Conservation (phyloP, 2,329 filamentous ascomycete genomes). For the Sclerotinia spermophila region DNA sequence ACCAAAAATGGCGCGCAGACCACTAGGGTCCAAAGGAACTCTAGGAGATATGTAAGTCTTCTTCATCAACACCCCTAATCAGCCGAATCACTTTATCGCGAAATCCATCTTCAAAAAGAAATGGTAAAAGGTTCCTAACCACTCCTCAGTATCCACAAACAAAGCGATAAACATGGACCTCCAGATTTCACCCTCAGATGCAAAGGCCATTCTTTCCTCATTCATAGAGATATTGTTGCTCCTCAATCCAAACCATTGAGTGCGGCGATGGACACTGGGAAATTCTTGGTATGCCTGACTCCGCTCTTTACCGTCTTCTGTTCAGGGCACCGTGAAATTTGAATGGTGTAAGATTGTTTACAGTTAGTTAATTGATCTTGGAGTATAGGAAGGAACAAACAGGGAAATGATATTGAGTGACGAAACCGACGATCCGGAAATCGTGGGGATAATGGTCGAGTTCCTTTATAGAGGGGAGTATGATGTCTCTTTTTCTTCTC, state of each 20-base stretch:
- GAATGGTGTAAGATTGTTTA: too few species aligned
- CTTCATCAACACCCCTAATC: background rate
- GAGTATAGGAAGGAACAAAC: background rate
- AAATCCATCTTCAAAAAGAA: background rate
- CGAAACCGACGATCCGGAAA: constrained; percentile 9
- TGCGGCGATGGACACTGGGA: background rate
- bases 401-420: background rate
- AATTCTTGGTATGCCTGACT: background rate
- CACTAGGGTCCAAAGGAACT: background rate
- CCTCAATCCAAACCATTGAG: background rate
- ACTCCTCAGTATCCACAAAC: background rate
- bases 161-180: background rate
- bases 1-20: background rate
- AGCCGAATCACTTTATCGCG: background rate
- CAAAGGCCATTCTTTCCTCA: background rate
- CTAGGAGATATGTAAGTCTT: background rate
- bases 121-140: background rate
- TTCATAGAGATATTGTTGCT: background rate
- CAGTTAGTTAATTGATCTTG: background rate
- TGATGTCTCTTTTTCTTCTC: background rate
- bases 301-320: background rate
- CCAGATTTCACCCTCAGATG: background rate
- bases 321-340: background rate
- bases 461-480: constrained; percentile 10
- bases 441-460: constrained; percentile 13